A percentile compares a stretch with the other conserved stretches of the same genome.
These are phyloP conservation scores for Ascochyta pisi DNA, from an alignment of 2,329 filamentous ascomycete genomes.

Conservation along the genomic window DNA sequence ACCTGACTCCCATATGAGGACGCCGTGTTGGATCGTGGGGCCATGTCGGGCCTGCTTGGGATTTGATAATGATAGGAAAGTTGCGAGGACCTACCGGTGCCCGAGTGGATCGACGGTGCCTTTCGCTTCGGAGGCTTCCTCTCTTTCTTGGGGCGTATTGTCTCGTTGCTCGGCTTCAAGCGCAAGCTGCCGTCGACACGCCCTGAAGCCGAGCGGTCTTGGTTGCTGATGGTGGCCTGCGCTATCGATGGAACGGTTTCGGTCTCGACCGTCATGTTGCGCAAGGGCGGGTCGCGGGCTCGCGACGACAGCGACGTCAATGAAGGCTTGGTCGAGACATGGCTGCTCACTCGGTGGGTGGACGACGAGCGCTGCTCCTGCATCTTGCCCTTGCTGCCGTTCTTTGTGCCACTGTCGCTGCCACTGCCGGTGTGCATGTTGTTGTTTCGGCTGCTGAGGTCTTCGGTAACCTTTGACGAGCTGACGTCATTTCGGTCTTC, in stretches of 20 bases:
- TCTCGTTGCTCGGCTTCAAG: slow-evolving; percentile 91
- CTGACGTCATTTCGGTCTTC: slow-evolving; percentile 53
- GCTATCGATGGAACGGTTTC: slow-evolving; percentile 93
- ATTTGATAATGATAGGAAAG: slow-evolving; percentile 44
- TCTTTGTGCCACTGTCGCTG: slow-evolving; percentile 65
- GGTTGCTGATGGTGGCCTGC: slow-evolving; percentile 73
- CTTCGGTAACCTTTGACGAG: slow-evolving; percentile 58
- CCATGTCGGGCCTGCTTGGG: slow-evolving; percentile 34
- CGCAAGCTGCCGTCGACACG: slow-evolving; percentile 77
- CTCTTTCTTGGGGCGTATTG: slow-evolving; percentile 91
- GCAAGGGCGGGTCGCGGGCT: slow-evolving; percentile 72
- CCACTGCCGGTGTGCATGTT: slow-evolving; percentile 61
- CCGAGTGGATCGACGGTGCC: slow-evolving; percentile 71
- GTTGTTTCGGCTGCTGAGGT: slow-evolving; percentile 52
- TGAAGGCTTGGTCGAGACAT: slow-evolving; percentile 68
- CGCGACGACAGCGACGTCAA: slow-evolving; percentile 72
- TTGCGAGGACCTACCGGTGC: slow-evolving; percentile 69
- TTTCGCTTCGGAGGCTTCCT: slow-evolving; percentile 83
- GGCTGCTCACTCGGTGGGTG: slow-evolving; percentile 51
- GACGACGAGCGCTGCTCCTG: slow-evolving; percentile 55
- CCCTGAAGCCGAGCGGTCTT: slow-evolving; percentile 64
- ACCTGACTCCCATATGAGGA: slow-evolving; percentile 41
- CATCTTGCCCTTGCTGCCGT: slow-evolving; percentile 38
- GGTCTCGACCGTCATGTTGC: slow-evolving; percentile 97
- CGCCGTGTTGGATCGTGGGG: slow-evolving; percentile 34